These are phyloP conservation scores for Logfia minima DNA, from an alignment of 129 eudicot genomes.

Conservation along the genomic window DNA sequence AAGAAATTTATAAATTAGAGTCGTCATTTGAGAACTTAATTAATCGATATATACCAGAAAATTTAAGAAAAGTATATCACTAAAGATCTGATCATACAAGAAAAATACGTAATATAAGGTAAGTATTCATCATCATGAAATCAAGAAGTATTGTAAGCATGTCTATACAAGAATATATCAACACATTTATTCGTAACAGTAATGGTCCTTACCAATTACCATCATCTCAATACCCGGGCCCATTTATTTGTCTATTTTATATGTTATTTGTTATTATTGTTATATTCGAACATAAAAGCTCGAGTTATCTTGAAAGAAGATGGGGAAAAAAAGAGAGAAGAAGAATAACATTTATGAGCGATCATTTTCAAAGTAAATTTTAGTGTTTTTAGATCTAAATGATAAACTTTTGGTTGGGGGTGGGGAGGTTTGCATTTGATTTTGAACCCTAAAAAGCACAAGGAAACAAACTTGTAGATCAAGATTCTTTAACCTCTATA, in stretches of 20 bases:
- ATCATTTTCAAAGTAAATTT: conserved; percentile 45
- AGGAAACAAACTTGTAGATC: conserved; percentile 40
- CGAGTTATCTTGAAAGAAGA: conserved; percentile 32
- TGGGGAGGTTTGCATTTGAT: conserved; percentile 31
- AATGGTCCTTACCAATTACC: conserved; percentile 28
- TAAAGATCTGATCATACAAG: not conserved
- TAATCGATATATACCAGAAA: too few relatives aligned
- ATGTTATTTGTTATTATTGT: not conserved
- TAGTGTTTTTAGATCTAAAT: conserved; percentile 40
- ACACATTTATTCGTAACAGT: not conserved
- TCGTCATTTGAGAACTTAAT: too few relatives aligned
- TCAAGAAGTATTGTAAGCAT: not conserved
- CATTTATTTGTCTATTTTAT: conserved; percentile 21
- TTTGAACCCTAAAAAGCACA: conserved; percentile 39
- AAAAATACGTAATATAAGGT: not conserved
- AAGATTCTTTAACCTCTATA: conserved; percentile 39
- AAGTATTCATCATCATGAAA: not conserved
- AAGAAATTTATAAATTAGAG: too few relatives aligned
- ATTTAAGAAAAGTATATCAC: not conserved
- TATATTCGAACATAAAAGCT: conserved; percentile 29
- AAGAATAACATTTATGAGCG: conserved; percentile 39
- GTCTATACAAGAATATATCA: not conserved
- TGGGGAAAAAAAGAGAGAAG: conserved; percentile 29
- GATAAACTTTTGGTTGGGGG: conserved; percentile 32
- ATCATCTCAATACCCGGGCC: conserved; percentile 24